Evolutionary conservation across 345 rosid genomes (phyloP), one percentile per base, ranked within the genome.

Genomic region (Ceriops tagal): DNA sequence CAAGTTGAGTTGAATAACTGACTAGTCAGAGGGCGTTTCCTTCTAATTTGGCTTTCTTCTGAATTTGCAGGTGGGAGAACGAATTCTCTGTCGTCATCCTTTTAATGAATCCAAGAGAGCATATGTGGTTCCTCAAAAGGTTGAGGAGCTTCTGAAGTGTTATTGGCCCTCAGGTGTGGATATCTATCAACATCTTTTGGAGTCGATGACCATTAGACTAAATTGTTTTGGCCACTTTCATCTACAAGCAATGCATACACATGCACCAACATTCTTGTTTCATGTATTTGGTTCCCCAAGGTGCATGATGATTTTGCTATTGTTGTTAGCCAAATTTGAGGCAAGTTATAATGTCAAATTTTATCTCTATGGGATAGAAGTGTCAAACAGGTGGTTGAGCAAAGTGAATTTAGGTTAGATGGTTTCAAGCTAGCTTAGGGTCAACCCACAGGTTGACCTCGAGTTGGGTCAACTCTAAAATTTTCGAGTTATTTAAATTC

Each of bases 31-130:
- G 49, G 49, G 49, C 13, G 49, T 3, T 5, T 43, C n/a, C 58
- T 47, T 64, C 30, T 35, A 70, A 10, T 13, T 27, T 39, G 10
- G 10, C 26, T 47, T 6, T 4, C 30, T 35, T 37, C 27, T 20
- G 5, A 65, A 64, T 68, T 72, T 35, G 30, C 82, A 87, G 99
- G 92, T 87, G 39, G 98, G 96, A 64, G 93, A 92, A 69, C 81
- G 97, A 66, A 68, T 95, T 65, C 83, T 95, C 24, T 92, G 99
- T 22, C 97, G 97, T 30, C 99, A 95, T 81, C 99, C 99, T 11
- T 95, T 95, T 67, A 90, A 71, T 68, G 99, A 95, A 83, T 95
- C 99, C 11, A 95, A 92, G 79, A 86, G 99, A 77, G 99, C 98
- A 6, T 86, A 86, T 68, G 98, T 92, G 77, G 97, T 92, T 71